phyloP scores from a whole-genome alignment of 2,329 filamentous ascomycete genomes.

The Colletotrichum graminicola region DNA sequence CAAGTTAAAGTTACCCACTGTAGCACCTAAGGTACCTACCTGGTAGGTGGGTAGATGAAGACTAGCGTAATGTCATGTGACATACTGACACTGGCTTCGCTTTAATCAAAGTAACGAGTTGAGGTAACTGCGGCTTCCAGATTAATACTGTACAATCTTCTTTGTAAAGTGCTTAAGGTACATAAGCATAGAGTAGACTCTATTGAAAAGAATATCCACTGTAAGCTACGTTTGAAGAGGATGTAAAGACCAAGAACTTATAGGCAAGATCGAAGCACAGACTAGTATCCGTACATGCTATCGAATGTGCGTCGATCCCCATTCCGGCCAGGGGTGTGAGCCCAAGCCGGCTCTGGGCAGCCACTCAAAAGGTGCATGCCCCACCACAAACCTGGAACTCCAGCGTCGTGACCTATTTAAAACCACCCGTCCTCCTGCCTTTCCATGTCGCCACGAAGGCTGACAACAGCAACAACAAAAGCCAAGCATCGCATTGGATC shows the following conservation, averaged over 20 bases:
- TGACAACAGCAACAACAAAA: slow-evolving; percentile 23
- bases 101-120: too few species aligned
- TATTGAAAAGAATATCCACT: not conserved
- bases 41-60: not conserved
- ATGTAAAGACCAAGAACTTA: not conserved
- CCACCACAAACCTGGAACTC: slow-evolving; percentile 16
- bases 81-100: not conserved
- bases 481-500: slow-evolving; percentile 7
- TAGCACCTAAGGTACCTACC: not conserved
- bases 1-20: not conserved
- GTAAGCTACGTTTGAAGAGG: not conserved
- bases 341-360: not conserved
- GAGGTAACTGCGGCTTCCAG: too few species aligned
- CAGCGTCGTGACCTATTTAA: slow-evolving; percentile 19
- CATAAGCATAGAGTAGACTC: not conserved
- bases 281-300: not conserved
- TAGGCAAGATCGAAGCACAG: not conserved
- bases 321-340: slow-evolving; percentile 2
- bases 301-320: not conserved
- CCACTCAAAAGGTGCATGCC: slow-evolving; percentile 17
- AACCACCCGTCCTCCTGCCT: slow-evolving; percentile 10
- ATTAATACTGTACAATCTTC: too few species aligned
- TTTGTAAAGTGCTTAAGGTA: not conserved
- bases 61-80: slow-evolving; percentile 27
- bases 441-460: not conserved